phyloP scores from a whole-genome alignment of 108 stramenopile species.

The Epithemia pelagica region DNA sequence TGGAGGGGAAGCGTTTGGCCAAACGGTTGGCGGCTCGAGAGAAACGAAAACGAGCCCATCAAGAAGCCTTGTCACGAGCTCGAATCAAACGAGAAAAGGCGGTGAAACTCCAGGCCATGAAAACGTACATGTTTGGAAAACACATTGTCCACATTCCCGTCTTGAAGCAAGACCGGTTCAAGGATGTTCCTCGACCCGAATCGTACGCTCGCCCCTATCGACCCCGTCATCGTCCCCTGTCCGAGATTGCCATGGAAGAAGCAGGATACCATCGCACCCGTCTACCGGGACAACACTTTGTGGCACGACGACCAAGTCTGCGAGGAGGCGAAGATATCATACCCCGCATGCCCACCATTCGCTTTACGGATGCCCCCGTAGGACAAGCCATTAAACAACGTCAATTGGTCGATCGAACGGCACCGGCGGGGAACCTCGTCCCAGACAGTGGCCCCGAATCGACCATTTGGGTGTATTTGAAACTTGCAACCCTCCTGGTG shows the following conservation, averaged over 20 bases:
- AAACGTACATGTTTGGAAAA: slow-evolving; percentile 68
- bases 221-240: not conserved
- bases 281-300: slow-evolving; percentile 15
- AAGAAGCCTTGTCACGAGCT: not conserved
- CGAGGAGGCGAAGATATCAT: not conserved
- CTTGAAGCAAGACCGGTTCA: slow-evolving; percentile 61
- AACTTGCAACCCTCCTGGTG: slow-evolving; percentile 46
- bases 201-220: slow-evolving; percentile 53
- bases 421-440: slow-evolving; percentile 25
- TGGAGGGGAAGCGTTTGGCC: not conserved
- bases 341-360: not conserved
- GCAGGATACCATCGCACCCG: slow-evolving; percentile 41
- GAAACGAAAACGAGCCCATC: not conserved
- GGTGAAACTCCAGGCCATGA: slow-evolving; percentile 64
- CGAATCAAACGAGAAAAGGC: slow-evolving; percentile 18
- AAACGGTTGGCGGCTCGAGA: slow-evolving; percentile 6
- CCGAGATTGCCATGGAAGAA: slow-evolving; percentile 58
- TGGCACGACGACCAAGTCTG: slow-evolving; percentile 18
- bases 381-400: slow-evolving; percentile 56
- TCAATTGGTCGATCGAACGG: slow-evolving; percentile 36
- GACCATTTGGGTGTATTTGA: slow-evolving; percentile 34
- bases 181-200: slow-evolving; percentile 53
- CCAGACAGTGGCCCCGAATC: slow-evolving; percentile 36
- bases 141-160: slow-evolving; percentile 58
- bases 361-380: slow-evolving; percentile 44